Base-by-base conservation (phyloP, 108 stramenopile genomes). In the Cyclotella sp. region DNA sequence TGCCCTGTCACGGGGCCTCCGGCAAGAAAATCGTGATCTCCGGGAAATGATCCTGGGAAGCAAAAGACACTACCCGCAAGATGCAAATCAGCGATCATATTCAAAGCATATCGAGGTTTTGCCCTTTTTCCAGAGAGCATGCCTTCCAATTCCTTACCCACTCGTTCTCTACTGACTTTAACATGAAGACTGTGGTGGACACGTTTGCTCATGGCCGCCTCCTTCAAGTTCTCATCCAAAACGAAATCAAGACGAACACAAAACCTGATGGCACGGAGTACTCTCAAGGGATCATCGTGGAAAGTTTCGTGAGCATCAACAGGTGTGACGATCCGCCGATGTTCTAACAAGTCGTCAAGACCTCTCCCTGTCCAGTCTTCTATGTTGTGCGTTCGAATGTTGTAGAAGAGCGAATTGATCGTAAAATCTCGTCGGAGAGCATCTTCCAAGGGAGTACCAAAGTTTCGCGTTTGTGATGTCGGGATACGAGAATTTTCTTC, bases 321-420 rank as follows among this genome's bases (percentile, higher is more conserved):
- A 0, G 97, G 97, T 7, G 97, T 98, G 6, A 88, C 72, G 14
- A 97, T 85, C 10, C 92, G 46, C 41, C 80, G 69, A 30, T 83
- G 79, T 43, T 76, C 63, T 11, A 86, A 27, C 60, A 97, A 83
- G 81, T 96, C 97, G 8, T 84, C 41, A 21, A 96, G 24, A 15
- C 97, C 95, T 29, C 90, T 78, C 9, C 84, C 79, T 0, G 97
- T 97, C 91, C 92, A 94, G 82, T 98, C 98, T 85, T 98, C 98
- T 12, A 98, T 73, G 9, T 67, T 41, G 4, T 78, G 41, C 0
- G 90, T 87, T 22, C 92, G 84, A 21, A 97, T 75, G 81, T 99
- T 99, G 90, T 87, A 98, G 77, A 96, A 99, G 29, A 99, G 77
- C 1, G 97, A 89, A 83, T 99, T 99, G 61, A 97, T 86, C 19